phyloP scores from a whole-genome alignment of 108 stramenopile species.

The Ochromonas danica region DNA sequence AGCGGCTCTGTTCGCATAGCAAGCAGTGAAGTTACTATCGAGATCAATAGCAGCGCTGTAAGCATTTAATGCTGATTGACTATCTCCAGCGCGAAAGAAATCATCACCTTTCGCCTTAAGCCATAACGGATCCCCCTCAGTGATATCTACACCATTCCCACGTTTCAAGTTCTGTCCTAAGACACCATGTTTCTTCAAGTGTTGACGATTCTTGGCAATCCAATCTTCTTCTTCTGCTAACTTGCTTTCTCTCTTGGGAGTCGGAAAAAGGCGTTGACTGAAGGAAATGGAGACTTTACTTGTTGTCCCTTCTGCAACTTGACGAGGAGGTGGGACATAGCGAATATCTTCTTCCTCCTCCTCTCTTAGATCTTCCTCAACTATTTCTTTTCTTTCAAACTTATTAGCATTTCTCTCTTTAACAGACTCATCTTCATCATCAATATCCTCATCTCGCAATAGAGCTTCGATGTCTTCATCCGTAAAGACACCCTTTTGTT shows the following conservation, averaged over 20 bases:
- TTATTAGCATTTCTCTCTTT: neutral
- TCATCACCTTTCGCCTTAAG: constrained; percentile 62
- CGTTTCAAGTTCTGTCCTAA: neutral
- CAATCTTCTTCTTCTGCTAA: constrained; percentile 57
- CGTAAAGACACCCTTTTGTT: neutral
- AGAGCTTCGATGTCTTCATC: constrained; percentile 39
- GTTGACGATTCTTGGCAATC: constrained; percentile 56
- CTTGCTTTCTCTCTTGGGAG: constrained; percentile 58
- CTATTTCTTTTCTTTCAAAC: neutral
- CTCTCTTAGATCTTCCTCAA: constrained; percentile 18
- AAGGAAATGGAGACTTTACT: constrained; percentile 37
- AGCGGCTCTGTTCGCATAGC: constrained; percentile 50
- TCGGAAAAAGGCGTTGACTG: constrained; percentile 57
- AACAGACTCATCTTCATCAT: constrained; percentile 16
- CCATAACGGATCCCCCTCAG: constrained; percentile 58
- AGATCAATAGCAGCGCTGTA: constrained; percentile 55
- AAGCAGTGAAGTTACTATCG: constrained; percentile 40
- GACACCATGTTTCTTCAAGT: constrained; percentile 51
- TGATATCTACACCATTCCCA: constrained; percentile 36
- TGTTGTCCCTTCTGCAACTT: neutral
- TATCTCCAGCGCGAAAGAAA: constrained; percentile 56
- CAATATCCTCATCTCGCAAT: neutral
- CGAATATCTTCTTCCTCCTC: constrained; percentile 38
- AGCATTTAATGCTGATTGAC: constrained; percentile 53
- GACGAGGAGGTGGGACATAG: constrained; percentile 52